A percentile compares a stretch with the other conserved stretches of the same genome.
Evolutionary conservation across 805 yeast species (phyloP).

Genomic region (Barnettozyma populi): DNA sequence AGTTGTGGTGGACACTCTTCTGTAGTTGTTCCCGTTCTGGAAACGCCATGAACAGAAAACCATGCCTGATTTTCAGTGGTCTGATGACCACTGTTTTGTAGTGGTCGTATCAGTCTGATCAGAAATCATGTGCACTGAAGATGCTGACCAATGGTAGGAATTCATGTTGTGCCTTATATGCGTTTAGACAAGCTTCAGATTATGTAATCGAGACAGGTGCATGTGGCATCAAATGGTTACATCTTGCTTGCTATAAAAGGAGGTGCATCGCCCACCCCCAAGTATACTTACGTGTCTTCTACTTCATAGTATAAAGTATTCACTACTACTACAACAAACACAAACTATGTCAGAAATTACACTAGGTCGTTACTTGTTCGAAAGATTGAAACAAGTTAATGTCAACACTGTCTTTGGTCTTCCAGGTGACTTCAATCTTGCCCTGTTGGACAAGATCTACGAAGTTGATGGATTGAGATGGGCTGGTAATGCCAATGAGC

Average conservation of each 20-base stretch:
- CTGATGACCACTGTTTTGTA: not conserved
- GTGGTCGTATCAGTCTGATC: not conserved
- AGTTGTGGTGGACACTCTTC: too few species aligned
- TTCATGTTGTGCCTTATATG: not conserved
- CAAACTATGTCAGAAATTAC: conserved; percentile 38
- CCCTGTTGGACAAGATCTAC: conserved; percentile 65
- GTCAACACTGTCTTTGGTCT: conserved; percentile 72
- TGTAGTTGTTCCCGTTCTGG: too few species aligned
- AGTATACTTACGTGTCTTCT: too few species aligned
- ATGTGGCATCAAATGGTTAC: not conserved
- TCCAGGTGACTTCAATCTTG: conserved; percentile 78
- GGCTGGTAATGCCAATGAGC: conserved; percentile 90
- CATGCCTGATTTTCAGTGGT: not conserved
- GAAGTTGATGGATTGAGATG: conserved; percentile 74
- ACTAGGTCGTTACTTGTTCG: conserved; percentile 73
- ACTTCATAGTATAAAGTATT: not conserved
- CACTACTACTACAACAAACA: not conserved
- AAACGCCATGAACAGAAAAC: too few species aligned
- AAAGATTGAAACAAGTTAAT: conserved; percentile 67
- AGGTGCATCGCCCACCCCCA: not conserved
- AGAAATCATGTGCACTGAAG: not conserved
- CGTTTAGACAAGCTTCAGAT: not conserved
- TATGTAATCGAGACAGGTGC: not conserved
- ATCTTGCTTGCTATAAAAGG: not conserved
- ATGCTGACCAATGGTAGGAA: not conserved